These are phyloP conservation scores for Graphiopsis chlorocephala DNA, from an alignment of 2,329 filamentous ascomycete species.

Conservation along the genomic window DNA sequence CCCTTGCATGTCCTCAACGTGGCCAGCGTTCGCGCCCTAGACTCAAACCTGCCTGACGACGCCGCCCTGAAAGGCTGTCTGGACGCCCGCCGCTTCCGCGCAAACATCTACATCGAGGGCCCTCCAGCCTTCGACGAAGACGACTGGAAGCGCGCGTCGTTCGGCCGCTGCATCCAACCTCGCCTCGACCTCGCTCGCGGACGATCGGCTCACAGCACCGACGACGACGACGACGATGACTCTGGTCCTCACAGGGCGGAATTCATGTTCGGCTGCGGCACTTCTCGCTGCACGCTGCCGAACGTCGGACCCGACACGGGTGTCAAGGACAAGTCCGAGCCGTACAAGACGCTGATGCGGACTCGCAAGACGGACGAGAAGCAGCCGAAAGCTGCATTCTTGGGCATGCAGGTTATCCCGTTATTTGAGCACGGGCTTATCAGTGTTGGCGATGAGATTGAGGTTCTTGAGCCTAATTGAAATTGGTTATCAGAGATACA, in stretches of 20 bases:
- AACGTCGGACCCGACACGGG: constrained; percentile 66
- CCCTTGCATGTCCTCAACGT: constrained; percentile 68
- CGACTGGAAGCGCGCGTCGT: constrained; percentile 61
- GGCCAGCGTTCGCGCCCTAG: constrained; percentile 61
- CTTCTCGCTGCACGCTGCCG: constrained; percentile 67
- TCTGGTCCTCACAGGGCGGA: constrained; percentile 32
- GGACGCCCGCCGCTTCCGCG: constrained; percentile 63
- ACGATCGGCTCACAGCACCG: background rate
- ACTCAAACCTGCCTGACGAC: constrained; percentile 54
- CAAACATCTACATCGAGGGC: constrained; percentile 69
- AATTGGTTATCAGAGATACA: background rate
- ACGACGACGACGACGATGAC: background rate
- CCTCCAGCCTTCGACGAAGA: constrained; percentile 67
- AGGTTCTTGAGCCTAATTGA: constrained; percentile 26
- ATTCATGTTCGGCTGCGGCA: constrained; percentile 60
- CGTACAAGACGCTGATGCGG: constrained; percentile 29
- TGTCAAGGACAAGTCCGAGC: constrained; percentile 35
- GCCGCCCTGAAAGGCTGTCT: constrained; percentile 49
- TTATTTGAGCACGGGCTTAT: constrained; percentile 29
- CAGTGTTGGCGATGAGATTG: constrained; percentile 32
- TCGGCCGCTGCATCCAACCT: constrained; percentile 39
- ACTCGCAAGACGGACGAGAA: constrained; percentile 28
- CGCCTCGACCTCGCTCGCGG: background rate
- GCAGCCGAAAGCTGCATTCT: constrained; percentile 27
- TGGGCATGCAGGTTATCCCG: constrained; percentile 35